A percentile compares a stretch with the other conserved stretches of the same genome.
phyloP scores from a whole-genome alignment of 2,329 filamentous ascomycete genomes.

The Xylariaceae sp. region DNA sequence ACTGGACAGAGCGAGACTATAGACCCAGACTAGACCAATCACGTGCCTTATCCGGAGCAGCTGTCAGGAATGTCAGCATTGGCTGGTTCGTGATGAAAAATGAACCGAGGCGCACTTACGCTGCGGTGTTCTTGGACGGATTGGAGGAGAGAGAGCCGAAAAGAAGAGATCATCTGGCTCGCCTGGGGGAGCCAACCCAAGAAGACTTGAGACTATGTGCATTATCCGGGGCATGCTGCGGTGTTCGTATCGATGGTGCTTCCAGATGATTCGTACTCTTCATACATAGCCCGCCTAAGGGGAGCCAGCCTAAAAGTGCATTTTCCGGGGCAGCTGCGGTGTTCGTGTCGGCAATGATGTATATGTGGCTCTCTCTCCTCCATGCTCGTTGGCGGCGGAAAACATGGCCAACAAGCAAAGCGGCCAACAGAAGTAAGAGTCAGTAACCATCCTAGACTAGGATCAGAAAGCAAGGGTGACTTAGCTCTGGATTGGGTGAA shows the following conservation, averaged over 20 bases:
- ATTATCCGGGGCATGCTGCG: background rate
- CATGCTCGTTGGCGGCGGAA: constrained; percentile 3
- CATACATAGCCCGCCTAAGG: background rate
- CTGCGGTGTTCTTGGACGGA: too few species aligned
- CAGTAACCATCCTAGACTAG: background rate
- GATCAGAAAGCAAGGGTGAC: constrained; percentile 3
- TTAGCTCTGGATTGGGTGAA: constrained; percentile 18
- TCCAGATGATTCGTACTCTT: background rate
- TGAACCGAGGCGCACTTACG: background rate
- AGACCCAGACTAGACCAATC: constrained; percentile 3
- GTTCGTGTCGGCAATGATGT: constrained; percentile 9
- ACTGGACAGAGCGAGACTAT: background rate
- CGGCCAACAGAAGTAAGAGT: background rate
- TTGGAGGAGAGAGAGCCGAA: too few species aligned
- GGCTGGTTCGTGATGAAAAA: background rate
- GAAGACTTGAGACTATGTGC: background rate
- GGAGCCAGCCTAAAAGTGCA: background rate
- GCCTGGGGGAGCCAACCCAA: too few species aligned
- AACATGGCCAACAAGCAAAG: constrained; percentile 4
- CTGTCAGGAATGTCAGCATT: background rate
- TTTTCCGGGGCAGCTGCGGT: constrained; percentile 23
- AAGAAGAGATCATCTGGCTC: too few species aligned
- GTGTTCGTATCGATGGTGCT: background rate
- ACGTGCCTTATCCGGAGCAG: background rate
- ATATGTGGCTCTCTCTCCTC: constrained; percentile 1